Conservation (phyloP, 2,329 filamentous ascomycete species). For the Karstenula rhodostoma region DNA sequence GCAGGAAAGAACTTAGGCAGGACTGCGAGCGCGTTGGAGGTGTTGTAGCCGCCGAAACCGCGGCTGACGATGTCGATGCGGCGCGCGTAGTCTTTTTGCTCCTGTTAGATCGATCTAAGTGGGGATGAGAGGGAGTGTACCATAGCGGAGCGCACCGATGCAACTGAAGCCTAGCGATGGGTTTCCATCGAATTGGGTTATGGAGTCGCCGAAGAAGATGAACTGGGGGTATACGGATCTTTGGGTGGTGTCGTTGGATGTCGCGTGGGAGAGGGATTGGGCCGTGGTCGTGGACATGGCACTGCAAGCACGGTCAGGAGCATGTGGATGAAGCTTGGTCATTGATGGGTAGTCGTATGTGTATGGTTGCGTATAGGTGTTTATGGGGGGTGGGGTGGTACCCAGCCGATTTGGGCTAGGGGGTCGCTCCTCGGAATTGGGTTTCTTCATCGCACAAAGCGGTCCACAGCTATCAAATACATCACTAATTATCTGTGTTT, state of each 20-base stretch:
- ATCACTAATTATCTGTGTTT: too few species aligned
- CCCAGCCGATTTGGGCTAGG: neutral
- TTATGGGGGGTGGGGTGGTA: neutral
- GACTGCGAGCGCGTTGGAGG: constrained; percentile 15
- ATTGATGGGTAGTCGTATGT: too few species aligned
- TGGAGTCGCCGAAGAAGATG: constrained; percentile 19
- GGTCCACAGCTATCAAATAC: too few species aligned
- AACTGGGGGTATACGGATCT: constrained; percentile 13
- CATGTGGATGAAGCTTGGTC: neutral
- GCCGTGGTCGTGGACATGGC: neutral
- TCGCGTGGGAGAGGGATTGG: neutral
- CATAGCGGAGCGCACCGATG: neutral
- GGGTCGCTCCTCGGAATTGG: neutral
- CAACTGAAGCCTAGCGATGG: constrained; percentile 17
- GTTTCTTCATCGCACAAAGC: too few species aligned
- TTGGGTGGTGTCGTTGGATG: neutral
- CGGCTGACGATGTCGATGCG: constrained; percentile 18
- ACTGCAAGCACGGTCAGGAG: neutral
- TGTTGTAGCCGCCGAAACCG: constrained; percentile 23
- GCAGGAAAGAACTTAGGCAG: constrained; percentile 16
- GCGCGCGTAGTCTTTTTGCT: constrained; percentile 16
- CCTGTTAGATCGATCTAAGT: neutral
- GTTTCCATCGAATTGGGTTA: constrained; percentile 19
- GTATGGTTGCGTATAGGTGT: too few species aligned
- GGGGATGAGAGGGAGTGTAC: neutral